These are phyloP conservation scores for Leccinum subspadiceum DNA, from an alignment of 1,284 basidiomycete genomes.

Conservation along the genomic window DNA sequence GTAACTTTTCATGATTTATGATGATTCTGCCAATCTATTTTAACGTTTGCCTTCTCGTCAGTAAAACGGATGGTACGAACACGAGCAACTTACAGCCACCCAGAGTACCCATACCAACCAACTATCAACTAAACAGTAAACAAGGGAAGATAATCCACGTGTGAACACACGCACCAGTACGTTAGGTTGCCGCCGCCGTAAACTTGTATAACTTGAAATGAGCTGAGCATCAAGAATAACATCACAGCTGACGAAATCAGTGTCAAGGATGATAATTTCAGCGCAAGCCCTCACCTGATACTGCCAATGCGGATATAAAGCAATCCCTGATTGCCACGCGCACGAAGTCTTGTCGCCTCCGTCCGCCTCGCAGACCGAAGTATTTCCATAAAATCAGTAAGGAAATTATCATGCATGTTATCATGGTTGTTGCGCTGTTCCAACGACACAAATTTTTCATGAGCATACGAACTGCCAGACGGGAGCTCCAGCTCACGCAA, in stretches of 20 bases:
- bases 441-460: background rate
- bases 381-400: slow-evolving; percentile 23
- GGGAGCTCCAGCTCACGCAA: slow-evolving; percentile 13
- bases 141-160: background rate
- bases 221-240: slow-evolving; percentile 22
- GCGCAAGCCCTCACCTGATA: slow-evolving; percentile 8
- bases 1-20: slow-evolving; percentile 13
- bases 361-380: slow-evolving; percentile 8
- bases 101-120: slow-evolving; percentile 23
- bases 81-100: slow-evolving; percentile 16
- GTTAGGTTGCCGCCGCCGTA: slow-evolving; percentile 17
- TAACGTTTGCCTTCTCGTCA: background rate
- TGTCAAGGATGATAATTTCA: background rate
- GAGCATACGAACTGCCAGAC: background rate
- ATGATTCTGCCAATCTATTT: slow-evolving; percentile 19
- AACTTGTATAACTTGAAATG: slow-evolving; percentile 12
- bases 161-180: slow-evolving; percentile 15
- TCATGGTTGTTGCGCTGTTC: slow-evolving; percentile 19
- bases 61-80: background rate
- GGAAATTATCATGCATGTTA: slow-evolving; percentile 11
- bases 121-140: slow-evolving; percentile 2
- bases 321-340: slow-evolving; percentile 19
- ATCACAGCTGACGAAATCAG: slow-evolving; percentile 15
- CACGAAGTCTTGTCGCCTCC: slow-evolving; percentile 7
- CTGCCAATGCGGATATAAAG: slow-evolving; percentile 2